These are phyloP conservation scores for Westerdykella aurantiaca DNA, from an alignment of 2,329 filamentous ascomycete species.

Conservation along the genomic window DNA sequence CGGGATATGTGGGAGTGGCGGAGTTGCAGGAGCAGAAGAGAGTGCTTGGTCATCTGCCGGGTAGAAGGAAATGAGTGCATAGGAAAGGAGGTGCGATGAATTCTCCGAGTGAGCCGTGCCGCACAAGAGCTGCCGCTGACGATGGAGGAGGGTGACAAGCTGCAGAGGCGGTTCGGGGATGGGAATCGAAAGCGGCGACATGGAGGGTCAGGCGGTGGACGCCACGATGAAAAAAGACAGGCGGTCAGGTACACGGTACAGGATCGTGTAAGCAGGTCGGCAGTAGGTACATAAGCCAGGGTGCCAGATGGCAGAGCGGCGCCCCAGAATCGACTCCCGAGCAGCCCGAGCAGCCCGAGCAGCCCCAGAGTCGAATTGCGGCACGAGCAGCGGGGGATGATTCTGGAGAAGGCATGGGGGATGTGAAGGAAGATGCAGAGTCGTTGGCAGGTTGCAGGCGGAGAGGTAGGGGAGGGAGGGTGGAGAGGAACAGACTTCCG, in stretches of 20 bases:
- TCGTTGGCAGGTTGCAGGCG: no score
- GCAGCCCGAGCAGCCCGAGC: no score
- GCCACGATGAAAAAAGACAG: constrained; percentile 16
- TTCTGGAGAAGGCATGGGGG: no score
- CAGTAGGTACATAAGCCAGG: no score
- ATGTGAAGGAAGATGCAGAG: no score
- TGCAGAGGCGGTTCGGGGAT: neutral
- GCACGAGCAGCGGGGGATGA: no score
- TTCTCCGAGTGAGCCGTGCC: constrained; percentile 10
- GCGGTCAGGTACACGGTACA: constrained; percentile 11
- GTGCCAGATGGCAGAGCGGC: no score
- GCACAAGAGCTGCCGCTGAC: constrained; percentile 5
- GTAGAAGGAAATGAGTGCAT: constrained; percentile 14
- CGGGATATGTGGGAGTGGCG: neutral
- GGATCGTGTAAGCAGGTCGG: constrained; percentile 4
- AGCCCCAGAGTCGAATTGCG: no score
- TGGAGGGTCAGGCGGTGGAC: constrained; percentile 19
- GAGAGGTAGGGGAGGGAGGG: no score
- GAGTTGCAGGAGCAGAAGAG: neutral
- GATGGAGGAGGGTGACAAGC: constrained; percentile 6
- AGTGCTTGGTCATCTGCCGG: constrained; percentile 8
- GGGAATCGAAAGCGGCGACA: neutral
- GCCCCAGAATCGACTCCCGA: no score
- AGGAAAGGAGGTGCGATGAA: constrained; percentile 9
- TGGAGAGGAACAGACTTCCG: no score